phyloP scores from a whole-genome alignment of 352 stramenopile genomes.

The Lagenidium sp. region DNA sequence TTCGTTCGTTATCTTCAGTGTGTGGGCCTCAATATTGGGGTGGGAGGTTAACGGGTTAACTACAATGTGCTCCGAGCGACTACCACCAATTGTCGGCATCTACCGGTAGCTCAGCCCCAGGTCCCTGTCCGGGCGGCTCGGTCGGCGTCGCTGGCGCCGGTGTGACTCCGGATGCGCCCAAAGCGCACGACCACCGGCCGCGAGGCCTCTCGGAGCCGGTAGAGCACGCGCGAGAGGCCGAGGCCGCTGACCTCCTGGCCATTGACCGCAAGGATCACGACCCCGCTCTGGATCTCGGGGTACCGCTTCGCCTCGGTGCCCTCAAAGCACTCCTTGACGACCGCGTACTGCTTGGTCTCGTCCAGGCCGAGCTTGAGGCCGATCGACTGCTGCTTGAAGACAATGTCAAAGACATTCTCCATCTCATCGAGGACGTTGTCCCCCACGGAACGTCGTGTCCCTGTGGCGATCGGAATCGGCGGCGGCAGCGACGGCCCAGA shows the following conservation, averaged over 20 bases:
- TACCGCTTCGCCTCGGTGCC: constrained; percentile 63
- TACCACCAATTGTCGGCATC: not conserved
- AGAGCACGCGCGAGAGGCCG: constrained; percentile 62
- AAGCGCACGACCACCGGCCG: constrained; percentile 79
- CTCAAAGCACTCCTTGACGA: constrained; percentile 80
- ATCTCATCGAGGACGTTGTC: constrained; percentile 44
- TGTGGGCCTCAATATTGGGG: no score
- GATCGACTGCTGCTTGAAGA: constrained; percentile 82
- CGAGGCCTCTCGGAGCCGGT: constrained; percentile 64
- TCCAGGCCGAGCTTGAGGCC: constrained; percentile 75
- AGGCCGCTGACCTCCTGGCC: constrained; percentile 66
- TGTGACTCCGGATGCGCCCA: constrained; percentile 27
- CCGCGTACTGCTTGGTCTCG: constrained; percentile 56
- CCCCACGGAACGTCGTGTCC: no score
- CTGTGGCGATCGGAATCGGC: constrained; percentile 1
- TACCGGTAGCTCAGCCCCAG: constrained; percentile 18
- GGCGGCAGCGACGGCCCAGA: not conserved
- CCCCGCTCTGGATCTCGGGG: constrained; percentile 68
- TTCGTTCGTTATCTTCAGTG: no score
- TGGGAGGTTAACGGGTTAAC: no score
- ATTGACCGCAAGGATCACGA: constrained; percentile 79
- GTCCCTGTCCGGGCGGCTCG: constrained; percentile 19
- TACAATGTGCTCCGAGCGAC: no score
- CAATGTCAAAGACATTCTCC: constrained; percentile 77
- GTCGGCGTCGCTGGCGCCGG: constrained; percentile 18